A percentile compares a stretch with the other conserved stretches of the same genome.
Conservation (phyloP, 2,329 filamentous ascomycete genomes). For the Xylaria sp. region DNA sequence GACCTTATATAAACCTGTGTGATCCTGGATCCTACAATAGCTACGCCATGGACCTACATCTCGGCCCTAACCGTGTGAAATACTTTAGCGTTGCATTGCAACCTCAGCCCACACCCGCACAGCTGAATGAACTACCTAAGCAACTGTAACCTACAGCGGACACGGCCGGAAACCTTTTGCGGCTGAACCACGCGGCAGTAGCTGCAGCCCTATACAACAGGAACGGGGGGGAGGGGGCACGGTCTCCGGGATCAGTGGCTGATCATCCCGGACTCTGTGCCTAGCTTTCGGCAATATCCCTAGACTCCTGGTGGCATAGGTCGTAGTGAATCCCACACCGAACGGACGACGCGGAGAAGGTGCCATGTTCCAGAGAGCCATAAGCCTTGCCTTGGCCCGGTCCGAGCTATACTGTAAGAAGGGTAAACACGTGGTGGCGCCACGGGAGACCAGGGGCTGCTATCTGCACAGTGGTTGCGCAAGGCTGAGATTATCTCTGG, state of each 20-base stretch:
- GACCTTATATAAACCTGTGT: too few relatives aligned
- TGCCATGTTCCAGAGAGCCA: background rate
- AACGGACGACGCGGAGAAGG: background rate
- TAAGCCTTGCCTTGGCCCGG: background rate
- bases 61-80: too few relatives aligned
- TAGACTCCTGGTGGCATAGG: too few relatives aligned
- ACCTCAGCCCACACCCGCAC: too few relatives aligned
- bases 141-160: too few relatives aligned
- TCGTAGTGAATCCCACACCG: too few relatives aligned
- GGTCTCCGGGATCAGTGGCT: background rate
- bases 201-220: background rate
- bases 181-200: background rate
- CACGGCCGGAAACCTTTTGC: background rate
- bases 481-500: background rate
- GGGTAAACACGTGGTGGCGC: background rate
- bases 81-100: too few relatives aligned
- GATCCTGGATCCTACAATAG: too few relatives aligned
- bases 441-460: background rate
- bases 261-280: background rate
- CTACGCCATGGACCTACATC: too few relatives aligned
- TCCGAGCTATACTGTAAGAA: background rate
- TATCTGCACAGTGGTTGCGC: background rate
- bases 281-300: too few relatives aligned
- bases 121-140: too few relatives aligned
- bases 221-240: too few relatives aligned